A percentile compares a stretch with the other conserved stretches of the same genome.
These are phyloP conservation scores for Solanum chilense DNA, from an alignment of 257 asterid genomes.

Conservation along the genomic window DNA sequence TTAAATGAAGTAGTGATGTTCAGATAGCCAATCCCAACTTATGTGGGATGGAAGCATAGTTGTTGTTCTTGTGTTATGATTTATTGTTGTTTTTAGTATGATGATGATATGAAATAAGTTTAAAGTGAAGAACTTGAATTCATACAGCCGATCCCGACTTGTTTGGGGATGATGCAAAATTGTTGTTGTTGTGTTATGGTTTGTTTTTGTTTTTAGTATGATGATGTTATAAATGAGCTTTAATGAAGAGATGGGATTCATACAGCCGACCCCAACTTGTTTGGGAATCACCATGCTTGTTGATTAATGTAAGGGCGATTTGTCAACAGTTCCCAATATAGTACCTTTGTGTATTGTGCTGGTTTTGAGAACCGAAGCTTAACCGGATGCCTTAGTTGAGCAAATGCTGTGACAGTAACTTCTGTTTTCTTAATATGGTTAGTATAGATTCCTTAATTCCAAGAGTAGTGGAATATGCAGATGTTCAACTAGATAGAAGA, in stretches of 20 bases:
- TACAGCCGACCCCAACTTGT: not conserved
- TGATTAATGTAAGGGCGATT: not conserved
- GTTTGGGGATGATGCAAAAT: not conserved
- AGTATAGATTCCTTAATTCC: not conserved
- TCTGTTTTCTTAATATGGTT: not conserved
- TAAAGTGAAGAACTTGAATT: not conserved
- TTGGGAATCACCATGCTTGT: not conserved
- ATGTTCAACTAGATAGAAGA: not conserved
- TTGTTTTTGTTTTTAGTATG: not conserved
- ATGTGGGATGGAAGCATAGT: not conserved
- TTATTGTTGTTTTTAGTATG: not conserved
- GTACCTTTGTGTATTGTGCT: not conserved
- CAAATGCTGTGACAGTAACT: not conserved
- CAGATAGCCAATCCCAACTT: not conserved
- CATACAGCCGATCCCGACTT: not conserved
- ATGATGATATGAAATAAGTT: not conserved
- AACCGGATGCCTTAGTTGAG: not conserved
- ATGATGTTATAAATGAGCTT: not conserved
- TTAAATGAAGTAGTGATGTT: not conserved
- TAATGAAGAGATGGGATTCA: not conserved
- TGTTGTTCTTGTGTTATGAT: not conserved
- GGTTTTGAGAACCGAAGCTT: not conserved
- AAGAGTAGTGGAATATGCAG: not conserved
- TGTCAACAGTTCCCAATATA: not conserved
- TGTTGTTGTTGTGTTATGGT: not conserved